Conservation (phyloP, 176 grass and related monocot species). For the Saccharum officinarum region DNA sequence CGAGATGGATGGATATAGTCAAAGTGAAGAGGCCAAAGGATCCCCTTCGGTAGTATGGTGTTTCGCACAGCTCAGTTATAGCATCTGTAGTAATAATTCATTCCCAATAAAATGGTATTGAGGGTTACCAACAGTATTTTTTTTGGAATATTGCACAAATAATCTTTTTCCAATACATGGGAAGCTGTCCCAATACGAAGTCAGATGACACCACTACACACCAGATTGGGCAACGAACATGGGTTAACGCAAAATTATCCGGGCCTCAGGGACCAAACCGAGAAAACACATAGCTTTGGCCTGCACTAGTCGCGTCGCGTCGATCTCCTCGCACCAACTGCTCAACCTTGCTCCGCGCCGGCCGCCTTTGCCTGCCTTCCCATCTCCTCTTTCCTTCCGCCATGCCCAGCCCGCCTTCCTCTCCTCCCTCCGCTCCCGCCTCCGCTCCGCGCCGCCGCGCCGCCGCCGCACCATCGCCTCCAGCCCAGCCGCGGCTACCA, state of each 20-base stretch:
- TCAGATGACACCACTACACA: no score
- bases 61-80: no score
- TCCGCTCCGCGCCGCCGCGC: slow-evolving; percentile 15
- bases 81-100: no score
- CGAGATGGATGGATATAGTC: no score
- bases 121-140: no score
- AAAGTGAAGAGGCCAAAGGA: no score
- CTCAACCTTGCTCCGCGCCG: neutral
- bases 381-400: neutral
- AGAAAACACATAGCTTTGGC: neutral
- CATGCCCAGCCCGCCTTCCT: slow-evolving; percentile 52
- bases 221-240: neutral
- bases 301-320: slow-evolving; percentile 4
- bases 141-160: no score
- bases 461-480: neutral
- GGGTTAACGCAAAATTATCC: neutral
- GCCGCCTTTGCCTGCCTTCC: neutral
- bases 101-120: no score
- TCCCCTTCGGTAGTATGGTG: no score
- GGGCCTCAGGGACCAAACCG: neutral
- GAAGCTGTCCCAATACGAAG: no score
- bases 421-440: slow-evolving; percentile 47
- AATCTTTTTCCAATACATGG: no score
- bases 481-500: slow-evolving; percentile 67
- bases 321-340: neutral